A percentile compares a stretch with the other conserved stretches of the same genome.
Conservation (phyloP, 768 basidiomycete genomes). For the Postia placenta region DNA sequence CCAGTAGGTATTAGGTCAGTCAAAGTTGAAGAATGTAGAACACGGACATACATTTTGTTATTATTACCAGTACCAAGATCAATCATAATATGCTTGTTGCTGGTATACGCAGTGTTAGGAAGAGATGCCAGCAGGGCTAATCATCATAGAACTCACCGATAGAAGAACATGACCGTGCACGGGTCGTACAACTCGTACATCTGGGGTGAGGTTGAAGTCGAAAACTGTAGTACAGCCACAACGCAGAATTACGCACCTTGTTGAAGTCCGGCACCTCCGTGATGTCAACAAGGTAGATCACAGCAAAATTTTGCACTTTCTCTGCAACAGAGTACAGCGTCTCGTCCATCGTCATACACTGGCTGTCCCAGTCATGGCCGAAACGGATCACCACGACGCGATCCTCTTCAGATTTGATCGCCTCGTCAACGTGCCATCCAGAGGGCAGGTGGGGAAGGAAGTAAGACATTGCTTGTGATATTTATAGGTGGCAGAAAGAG, state of each 20-base stretch:
- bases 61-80: conserved; percentile 99
- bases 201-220: no score
- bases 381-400: conserved; percentile 92
- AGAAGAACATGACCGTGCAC: conserved; percentile 98
- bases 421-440: conserved; percentile 99
- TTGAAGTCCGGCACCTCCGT: conserved; percentile 98
- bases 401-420: conserved; percentile 97
- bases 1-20: not conserved
- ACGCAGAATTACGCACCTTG: conserved; percentile 63
- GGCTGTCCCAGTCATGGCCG: conserved; percentile 87
- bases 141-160: conserved; percentile 49
- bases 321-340: conserved; percentile 88
- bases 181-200: conserved; percentile 99
- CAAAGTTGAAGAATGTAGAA: not conserved
- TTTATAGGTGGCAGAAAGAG: no score
- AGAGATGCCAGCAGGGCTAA: not conserved
- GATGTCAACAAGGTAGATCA: conserved; percentile 93
- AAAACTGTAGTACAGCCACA: not conserved
- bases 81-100: conserved; percentile 99
- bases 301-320: conserved; percentile 97
- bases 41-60: conserved; percentile 84
- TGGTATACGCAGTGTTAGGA: conserved; percentile 26
- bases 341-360: conserved; percentile 99
- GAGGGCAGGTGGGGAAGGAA: conserved; percentile 85
- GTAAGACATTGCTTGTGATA: conserved; percentile 73